Evolutionary conservation across 768 basidiomycete genomes (phyloP).

Genomic region (Gloeostereum incarnatum): DNA sequence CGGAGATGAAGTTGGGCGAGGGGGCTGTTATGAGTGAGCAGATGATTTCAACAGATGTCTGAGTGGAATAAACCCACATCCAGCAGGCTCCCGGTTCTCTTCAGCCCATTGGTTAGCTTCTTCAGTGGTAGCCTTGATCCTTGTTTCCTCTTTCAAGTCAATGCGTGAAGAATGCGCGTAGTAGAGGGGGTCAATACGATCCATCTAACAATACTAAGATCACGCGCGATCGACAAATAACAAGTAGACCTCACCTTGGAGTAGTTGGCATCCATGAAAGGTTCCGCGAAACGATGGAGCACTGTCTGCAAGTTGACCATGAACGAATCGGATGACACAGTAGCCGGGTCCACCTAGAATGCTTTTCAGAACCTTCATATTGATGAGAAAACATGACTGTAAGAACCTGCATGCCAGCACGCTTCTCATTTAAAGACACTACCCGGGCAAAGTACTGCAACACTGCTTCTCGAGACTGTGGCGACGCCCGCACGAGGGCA

Average conservation of each 20-base stretch:
- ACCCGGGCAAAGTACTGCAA: slow-evolving; percentile 74
- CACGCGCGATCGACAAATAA: not conserved
- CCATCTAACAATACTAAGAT: slow-evolving; percentile 44
- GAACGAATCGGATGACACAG: slow-evolving; percentile 86
- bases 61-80: slow-evolving; percentile 12
- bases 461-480: slow-evolving; percentile 73
- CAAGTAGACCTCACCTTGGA: slow-evolving; percentile 50
- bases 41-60: not conserved
- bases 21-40: slow-evolving; percentile 26
- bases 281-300: slow-evolving; percentile 79
- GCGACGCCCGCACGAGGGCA: slow-evolving; percentile 73
- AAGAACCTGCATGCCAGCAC: slow-evolving; percentile 82
- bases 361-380: not conserved
- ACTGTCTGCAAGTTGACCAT: slow-evolving; percentile 87
- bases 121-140: slow-evolving; percentile 86
- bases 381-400: not conserved
- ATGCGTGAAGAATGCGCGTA: slow-evolving; percentile 67
- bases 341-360: slow-evolving; percentile 67
- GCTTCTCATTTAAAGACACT: slow-evolving; percentile 68
- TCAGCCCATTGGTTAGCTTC: slow-evolving; percentile 72
- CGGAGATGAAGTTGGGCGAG: slow-evolving; percentile 87
- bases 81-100: slow-evolving; percentile 31
- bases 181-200: slow-evolving; percentile 82
- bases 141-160: slow-evolving; percentile 80
- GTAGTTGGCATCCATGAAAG: slow-evolving; percentile 89